Evolutionary conservation across 2,329 filamentous ascomycete genomes (phyloP).

Genomic region (Penicillium olsonii): DNA sequence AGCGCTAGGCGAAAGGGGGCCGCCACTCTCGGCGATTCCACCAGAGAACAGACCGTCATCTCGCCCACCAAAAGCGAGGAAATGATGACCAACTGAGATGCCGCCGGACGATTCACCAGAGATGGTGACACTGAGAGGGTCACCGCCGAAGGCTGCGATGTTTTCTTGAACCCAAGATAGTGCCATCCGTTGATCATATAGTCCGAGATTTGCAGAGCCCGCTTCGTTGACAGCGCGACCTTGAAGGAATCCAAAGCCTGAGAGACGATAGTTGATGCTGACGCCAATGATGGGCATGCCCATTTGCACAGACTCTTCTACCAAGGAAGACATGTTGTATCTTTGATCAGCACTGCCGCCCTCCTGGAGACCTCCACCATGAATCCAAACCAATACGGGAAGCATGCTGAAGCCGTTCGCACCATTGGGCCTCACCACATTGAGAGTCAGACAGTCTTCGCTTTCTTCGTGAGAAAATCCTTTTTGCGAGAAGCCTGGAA

Average conservation of each 20-base stretch:
- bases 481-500: no score
- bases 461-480: no score
- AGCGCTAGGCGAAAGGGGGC: no score
- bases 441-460: constrained; percentile 39
- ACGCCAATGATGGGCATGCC: constrained; percentile 65
- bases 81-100: constrained; percentile 58
- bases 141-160: constrained; percentile 59
- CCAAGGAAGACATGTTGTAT: constrained; percentile 60
- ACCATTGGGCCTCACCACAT: constrained; percentile 34
- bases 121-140: constrained; percentile 61
- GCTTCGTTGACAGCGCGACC: constrained; percentile 56
- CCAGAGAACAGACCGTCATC: constrained; percentile 51
- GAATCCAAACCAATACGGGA: constrained; percentile 62
- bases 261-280: constrained; percentile 70
- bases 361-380: constrained; percentile 61
- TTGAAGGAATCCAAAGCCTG: constrained; percentile 63
- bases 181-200: constrained; percentile 64
- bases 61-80: constrained; percentile 54
- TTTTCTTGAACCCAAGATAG: constrained; percentile 64
- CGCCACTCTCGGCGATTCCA: constrained; percentile 46
- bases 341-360: constrained; percentile 54
- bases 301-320: constrained; percentile 56
- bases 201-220: constrained; percentile 63
- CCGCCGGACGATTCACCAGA: constrained; percentile 64
- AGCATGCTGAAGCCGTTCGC: constrained; percentile 48